phyloP scores from a whole-genome alignment of 345 rosid species.

The Populus euphratica region DNA sequence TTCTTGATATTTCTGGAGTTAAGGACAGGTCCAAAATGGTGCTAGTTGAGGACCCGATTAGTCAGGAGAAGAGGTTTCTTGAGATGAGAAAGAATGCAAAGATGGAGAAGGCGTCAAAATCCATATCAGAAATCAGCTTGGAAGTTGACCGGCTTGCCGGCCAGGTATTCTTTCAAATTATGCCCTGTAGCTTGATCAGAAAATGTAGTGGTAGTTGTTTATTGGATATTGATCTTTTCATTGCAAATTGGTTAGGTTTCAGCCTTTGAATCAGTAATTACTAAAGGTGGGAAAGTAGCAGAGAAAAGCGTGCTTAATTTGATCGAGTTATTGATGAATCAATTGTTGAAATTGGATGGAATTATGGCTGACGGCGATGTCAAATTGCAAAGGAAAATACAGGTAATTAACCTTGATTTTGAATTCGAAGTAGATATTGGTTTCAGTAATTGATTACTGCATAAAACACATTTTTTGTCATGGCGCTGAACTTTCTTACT shows the following conservation, averaged over 20 bases:
- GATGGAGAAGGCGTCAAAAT: constrained; percentile 85
- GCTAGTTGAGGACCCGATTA: constrained; percentile 75
- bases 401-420: constrained; percentile 42
- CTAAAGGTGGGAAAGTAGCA: constrained; percentile 72
- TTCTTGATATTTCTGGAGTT: constrained; percentile 82
- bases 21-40: constrained; percentile 90
- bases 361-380: constrained; percentile 86
- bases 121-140: constrained; percentile 80
- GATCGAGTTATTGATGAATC: constrained; percentile 87
- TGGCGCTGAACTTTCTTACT: not conserved
- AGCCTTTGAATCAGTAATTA: constrained; percentile 59
- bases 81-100: constrained; percentile 84
- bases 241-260: constrained; percentile 57
- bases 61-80: constrained; percentile 78
- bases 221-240: not conserved
- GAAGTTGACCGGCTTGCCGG: constrained; percentile 87
- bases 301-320: constrained; percentile 65
- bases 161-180: constrained; percentile 38
- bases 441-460: not conserved
- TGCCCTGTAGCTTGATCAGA: not conserved
- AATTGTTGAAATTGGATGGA: constrained; percentile 80
- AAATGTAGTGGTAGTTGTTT: not conserved
- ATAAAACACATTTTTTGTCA: not conserved
- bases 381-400: constrained; percentile 92
- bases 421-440: not conserved